Percentiles rank a stretch among this genome's conserved stretches.
Evolutionary conservation across 768 basidiomycete species (phyloP).

Genomic region (Dictyophora rubrovolvata): DNA sequence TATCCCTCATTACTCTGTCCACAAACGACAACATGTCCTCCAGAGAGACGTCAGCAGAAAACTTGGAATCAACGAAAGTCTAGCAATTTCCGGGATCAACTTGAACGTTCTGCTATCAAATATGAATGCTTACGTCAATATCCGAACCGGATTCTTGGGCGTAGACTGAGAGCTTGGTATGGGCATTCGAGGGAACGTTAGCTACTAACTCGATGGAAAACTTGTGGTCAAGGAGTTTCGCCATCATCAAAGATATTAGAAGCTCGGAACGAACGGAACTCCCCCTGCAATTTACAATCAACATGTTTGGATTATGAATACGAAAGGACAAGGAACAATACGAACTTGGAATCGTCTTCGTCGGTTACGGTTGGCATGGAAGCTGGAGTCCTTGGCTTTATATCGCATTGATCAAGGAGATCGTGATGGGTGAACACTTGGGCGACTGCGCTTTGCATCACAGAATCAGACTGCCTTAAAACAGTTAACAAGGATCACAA

Average conservation of each 20-base stretch:
- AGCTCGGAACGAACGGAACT: constrained; percentile 24
- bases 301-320: constrained; percentile 21
- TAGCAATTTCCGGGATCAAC: constrained; percentile 8
- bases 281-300: constrained; percentile 21
- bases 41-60: constrained; percentile 38
- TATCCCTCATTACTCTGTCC: constrained; percentile 42
- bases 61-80: constrained; percentile 37
- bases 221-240: constrained; percentile 44
- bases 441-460: constrained; percentile 42
- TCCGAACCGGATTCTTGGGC: constrained; percentile 51
- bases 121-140: constrained; percentile 36
- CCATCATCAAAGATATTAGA: constrained; percentile 42
- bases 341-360: constrained; percentile 21
- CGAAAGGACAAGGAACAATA: constrained; percentile 18
- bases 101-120: constrained; percentile 1
- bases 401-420: constrained; percentile 40
- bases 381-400: background rate
- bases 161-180: constrained; percentile 43
- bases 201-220: constrained; percentile 45
- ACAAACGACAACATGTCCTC: constrained; percentile 28
- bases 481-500: background rate
- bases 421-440: constrained; percentile 41
- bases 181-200: constrained; percentile 34
- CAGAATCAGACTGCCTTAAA: constrained; percentile 16
- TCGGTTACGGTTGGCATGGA: background rate